These are phyloP conservation scores for Magnolia officinalis DNA, from an alignment of 164 flowering plant genomes.

Conservation along the genomic window DNA sequence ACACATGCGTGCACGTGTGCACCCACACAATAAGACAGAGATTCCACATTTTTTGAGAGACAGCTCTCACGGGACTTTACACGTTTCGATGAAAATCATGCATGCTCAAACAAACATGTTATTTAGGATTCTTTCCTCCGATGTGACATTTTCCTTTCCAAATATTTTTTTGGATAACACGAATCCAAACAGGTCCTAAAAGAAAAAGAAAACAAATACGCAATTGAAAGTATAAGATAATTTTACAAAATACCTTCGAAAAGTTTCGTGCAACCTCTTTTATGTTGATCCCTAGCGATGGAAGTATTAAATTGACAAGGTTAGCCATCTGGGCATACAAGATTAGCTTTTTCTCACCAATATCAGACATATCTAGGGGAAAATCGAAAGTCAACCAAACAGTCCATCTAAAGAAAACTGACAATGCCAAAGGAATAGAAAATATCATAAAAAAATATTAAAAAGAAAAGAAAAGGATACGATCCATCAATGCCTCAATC, in stretches of 20 bases:
- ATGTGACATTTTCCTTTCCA: too few relatives aligned
- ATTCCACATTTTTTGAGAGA: too few relatives aligned
- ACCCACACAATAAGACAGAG: too few relatives aligned
- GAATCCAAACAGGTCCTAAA: too few relatives aligned
- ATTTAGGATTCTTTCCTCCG: too few relatives aligned
- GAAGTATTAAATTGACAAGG: slow-evolving; percentile 76
- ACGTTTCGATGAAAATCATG: too few relatives aligned
- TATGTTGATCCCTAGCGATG: slow-evolving; percentile 51
- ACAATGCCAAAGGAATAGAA: not conserved
- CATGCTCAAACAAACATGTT: too few relatives aligned
- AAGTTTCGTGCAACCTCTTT: slow-evolving; percentile 88
- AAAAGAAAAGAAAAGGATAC: slow-evolving; percentile 59
- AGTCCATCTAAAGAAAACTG: not conserved
- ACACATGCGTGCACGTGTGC: too few relatives aligned
- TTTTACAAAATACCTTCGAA: slow-evolving; percentile 57
- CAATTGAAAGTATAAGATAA: not conserved
- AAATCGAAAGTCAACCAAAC: slow-evolving; percentile 25
- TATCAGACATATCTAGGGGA: slow-evolving; percentile 62
- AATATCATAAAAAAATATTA: not conserved
- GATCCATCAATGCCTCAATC: slow-evolving; percentile 78
- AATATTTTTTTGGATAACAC: too few relatives aligned
- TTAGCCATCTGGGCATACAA: slow-evolving; percentile 97
- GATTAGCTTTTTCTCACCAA: slow-evolving; percentile 74
- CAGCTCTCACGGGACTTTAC: too few relatives aligned
- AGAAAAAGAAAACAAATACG: not conserved